Conservation (phyloP, 2,329 filamentous ascomycete species). For the Calonectria pauciramosa region DNA sequence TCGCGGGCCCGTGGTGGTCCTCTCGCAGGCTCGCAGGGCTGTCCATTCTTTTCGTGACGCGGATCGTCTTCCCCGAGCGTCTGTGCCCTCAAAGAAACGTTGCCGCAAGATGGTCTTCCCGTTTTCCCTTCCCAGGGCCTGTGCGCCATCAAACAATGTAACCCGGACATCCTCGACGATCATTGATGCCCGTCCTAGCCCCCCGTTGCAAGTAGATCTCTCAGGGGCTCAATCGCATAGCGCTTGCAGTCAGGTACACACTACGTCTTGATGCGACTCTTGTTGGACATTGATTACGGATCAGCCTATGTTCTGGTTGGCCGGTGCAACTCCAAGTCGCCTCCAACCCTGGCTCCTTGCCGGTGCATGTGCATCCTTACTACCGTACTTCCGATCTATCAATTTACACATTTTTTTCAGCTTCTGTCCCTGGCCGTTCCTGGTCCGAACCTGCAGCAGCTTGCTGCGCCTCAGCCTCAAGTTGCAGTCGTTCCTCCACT, state of each 20-base stretch:
- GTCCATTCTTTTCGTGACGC: slow-evolving; percentile 6
- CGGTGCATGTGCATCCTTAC: slow-evolving; percentile 11
- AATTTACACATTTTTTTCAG: slow-evolving; percentile 27
- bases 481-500: slow-evolving; percentile 40
- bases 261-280: slow-evolving; percentile 1
- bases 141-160: slow-evolving; percentile 20
- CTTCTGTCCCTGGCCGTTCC: slow-evolving; percentile 13
- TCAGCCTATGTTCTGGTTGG: slow-evolving; percentile 16
- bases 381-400: slow-evolving; percentile 21
- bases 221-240: background rate
- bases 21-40: background rate
- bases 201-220: background rate
- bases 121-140: background rate
- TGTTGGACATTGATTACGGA: slow-evolving; percentile 9
- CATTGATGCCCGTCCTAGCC: background rate
- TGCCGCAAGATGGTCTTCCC: slow-evolving; percentile 7
- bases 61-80: slow-evolving; percentile 21
- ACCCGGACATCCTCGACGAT: slow-evolving; percentile 19
- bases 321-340: slow-evolving; percentile 5
- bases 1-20: background rate
- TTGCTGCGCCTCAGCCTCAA: slow-evolving; percentile 32
- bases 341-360: slow-evolving; percentile 18
- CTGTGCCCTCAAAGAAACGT: slow-evolving; percentile 7
- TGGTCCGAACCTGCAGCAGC: slow-evolving; percentile 22
- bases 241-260: slow-evolving; percentile 8